phyloP scores from a whole-genome alignment of 345 rosid species.

The Populus simonii region DNA sequence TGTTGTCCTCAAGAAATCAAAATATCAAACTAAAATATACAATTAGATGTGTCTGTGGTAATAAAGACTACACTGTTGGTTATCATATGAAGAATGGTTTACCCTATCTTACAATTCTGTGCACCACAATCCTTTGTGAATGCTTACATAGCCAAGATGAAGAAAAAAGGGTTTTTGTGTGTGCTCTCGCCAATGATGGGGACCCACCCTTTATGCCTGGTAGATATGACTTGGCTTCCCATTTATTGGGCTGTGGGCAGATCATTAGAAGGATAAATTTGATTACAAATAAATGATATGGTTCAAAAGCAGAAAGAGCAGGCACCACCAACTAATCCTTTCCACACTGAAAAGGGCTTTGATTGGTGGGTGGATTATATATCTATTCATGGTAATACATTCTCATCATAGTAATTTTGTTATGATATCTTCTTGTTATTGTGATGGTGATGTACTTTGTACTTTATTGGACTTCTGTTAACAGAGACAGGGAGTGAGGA shows the following conservation, averaged over 20 bases:
- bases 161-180: not conserved
- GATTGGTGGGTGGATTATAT: not conserved
- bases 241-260: not conserved
- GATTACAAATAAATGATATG: not conserved
- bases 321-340: not conserved
- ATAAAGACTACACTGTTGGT: not conserved
- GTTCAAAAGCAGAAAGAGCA: not conserved
- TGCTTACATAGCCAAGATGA: not conserved
- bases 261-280: not conserved
- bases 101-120: not conserved
- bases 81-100: not conserved
- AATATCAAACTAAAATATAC: not conserved
- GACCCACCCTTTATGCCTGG: not conserved
- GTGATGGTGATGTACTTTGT: not conserved
- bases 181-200: not conserved
- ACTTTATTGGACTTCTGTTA: conserved; percentile 11
- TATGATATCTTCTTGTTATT: not conserved
- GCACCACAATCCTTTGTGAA: not conserved
- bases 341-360: not conserved
- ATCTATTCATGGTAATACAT: not conserved
- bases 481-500: conserved; percentile 99
- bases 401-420: not conserved
- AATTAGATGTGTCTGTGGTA: not conserved
- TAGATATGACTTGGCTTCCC: not conserved
- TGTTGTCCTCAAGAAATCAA: not conserved